Evolutionary conservation across 1,139 yeast genomes (phyloP).

Genomic region (Wickerhamiella infanticola): DNA sequence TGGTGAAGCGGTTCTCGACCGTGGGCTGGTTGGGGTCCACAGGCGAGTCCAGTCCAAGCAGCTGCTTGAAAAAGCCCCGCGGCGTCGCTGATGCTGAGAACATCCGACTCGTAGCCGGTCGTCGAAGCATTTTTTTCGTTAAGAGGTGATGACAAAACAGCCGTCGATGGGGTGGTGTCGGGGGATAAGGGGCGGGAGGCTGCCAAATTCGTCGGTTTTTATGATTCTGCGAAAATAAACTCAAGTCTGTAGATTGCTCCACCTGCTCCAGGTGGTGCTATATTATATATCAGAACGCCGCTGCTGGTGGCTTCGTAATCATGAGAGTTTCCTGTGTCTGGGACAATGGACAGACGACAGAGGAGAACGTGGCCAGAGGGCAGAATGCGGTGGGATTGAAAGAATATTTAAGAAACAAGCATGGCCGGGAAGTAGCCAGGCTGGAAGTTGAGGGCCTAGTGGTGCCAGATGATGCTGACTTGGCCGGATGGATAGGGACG

Average conservation of each 20-base stretch:
- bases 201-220: too few relatives aligned
- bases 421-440: not conserved
- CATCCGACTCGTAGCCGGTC: not conserved
- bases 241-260: too few relatives aligned
- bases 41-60: constrained; percentile 14
- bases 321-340: not conserved
- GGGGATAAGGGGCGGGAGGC: too few relatives aligned
- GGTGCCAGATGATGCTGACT: not conserved
- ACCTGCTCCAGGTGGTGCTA: too few relatives aligned
- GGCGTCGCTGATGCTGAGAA: constrained; percentile 1
- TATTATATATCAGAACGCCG: too few relatives aligned
- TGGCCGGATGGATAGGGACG: not conserved
- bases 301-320: not conserved
- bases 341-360: not conserved
- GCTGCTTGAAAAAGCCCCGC: constrained; percentile 12
- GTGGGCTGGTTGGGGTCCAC: constrained; percentile 32
- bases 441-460: not conserved
- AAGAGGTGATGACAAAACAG: not conserved
- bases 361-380: not conserved
- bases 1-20: constrained; percentile 50
- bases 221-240: too few relatives aligned
- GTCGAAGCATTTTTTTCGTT: not conserved
- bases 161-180: not conserved
- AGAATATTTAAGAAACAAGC: too few relatives aligned
- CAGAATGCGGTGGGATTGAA: not conserved